Base-by-base conservation (phyloP, 1,139 yeast species). In the Pichia sp. region DNA sequence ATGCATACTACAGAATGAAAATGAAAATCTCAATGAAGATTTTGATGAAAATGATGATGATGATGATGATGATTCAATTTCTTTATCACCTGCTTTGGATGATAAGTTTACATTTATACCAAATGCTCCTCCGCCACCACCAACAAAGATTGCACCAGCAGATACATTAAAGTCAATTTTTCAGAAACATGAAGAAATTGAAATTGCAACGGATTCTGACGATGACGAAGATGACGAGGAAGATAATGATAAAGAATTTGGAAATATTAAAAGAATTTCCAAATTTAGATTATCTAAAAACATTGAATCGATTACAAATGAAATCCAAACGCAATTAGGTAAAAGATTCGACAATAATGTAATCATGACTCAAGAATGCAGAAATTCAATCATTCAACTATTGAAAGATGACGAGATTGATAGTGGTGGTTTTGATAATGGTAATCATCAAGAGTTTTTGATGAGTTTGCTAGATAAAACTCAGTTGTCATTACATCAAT, bases 101-200 rank as follows among this genome's bases (percentile, higher is more conserved):
- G 30, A 43, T 18, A 49, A 44, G 42, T 54, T 54, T 18, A 25
- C 8, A 1, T 28, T 18, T 1, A 54, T 54, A 3, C 55, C 55
- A 16, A 45, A 48, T 19, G 51, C 56, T 13, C 56, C 56, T 10
- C 55, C 55, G n/a, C 53, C 51, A 14, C 56, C 56, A 16, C 14
- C 16, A 42, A 25, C 49, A 6, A 18, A n/a, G 3, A 31, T 47
- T 11, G 50, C 42, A 30, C 34, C 50, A 1, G 47, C 45, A 3
- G 55, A 54, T 5, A 50, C 48, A 19, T 30, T 55, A n/a, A 44
- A 48, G 42, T 44, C 48, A 14, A 42, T 50, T 5, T 16, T 47
- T 13, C 28, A 50, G 28, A 14, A 38, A 11, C 38, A 19, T 31
- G 31, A 38, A 34, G 47, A 52, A 18, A 33, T 45, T 5, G 44